Evolutionary conservation across 495 filamentous ascomycete genomes (phyloP).

Genomic region (Penicillium tannophilum): DNA sequence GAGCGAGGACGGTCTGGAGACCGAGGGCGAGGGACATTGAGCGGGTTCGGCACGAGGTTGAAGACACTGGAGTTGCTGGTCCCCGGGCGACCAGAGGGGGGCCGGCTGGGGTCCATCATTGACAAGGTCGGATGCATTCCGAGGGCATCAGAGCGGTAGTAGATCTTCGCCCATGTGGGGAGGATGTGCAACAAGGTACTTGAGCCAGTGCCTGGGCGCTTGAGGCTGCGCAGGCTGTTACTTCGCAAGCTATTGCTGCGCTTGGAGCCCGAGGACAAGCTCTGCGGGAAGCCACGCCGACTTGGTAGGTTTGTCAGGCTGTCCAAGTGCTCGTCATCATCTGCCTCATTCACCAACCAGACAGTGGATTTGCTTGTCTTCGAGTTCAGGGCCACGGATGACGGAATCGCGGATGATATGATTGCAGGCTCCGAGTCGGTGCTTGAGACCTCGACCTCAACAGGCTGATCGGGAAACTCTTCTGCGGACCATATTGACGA

Average conservation of each 20-base stretch:
- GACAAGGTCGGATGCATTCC: slow-evolving; percentile 35
- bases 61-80: slow-evolving; percentile 38
- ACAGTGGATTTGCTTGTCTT: slow-evolving; percentile 35
- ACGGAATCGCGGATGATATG: neutral
- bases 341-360: slow-evolving; percentile 47
- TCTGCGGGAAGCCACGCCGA: slow-evolving; percentile 37
- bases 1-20: slow-evolving; percentile 25
- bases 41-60: slow-evolving; percentile 33
- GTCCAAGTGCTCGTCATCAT: slow-evolving; percentile 42
- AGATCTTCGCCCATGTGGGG: slow-evolving; percentile 49
- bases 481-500: slow-evolving; percentile 64
- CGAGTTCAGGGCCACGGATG: neutral
- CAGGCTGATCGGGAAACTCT: slow-evolving; percentile 13
- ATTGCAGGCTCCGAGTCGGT: neutral
- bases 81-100: slow-evolving; percentile 31
- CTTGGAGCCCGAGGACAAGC: slow-evolving; percentile 39
- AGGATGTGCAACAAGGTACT: slow-evolving; percentile 58
- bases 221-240: slow-evolving; percentile 34
- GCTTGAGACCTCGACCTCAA: slow-evolving; percentile 4
- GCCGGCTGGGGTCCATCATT: slow-evolving; percentile 36
- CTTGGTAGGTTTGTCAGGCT: slow-evolving; percentile 44
- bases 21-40: slow-evolving; percentile 27
- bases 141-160: slow-evolving; percentile 46
- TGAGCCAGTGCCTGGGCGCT: slow-evolving; percentile 44
- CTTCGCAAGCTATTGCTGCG: slow-evolving; percentile 43